Conservation (phyloP, 2,329 filamentous ascomycete genomes). For the Colletotrichum eleusines region DNA sequence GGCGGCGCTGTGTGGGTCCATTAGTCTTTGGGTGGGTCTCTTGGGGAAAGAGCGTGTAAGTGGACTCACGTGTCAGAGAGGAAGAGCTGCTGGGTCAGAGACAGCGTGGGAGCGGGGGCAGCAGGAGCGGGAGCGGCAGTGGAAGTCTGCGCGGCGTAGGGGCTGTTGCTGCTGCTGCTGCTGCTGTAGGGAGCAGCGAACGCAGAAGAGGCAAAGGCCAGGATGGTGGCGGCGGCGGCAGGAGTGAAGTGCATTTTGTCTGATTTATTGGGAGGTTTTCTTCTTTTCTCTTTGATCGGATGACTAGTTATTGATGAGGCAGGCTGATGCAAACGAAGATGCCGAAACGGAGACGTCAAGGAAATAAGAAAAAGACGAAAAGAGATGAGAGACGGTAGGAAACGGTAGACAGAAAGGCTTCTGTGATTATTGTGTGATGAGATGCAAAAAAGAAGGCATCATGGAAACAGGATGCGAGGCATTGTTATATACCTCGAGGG, state of each 20-base stretch:
- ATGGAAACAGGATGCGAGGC: not conserved
- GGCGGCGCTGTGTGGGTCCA: constrained; percentile 50
- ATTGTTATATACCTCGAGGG: constrained; percentile 33
- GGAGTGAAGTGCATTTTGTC: constrained; percentile 50
- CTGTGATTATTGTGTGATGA: constrained; percentile 8
- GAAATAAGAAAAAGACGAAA: constrained; percentile 4
- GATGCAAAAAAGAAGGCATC: constrained; percentile 19
- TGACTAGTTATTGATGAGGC: constrained; percentile 9
- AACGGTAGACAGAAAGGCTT: not conserved
- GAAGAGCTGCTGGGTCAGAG: constrained; percentile 53
- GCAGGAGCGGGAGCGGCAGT: constrained; percentile 37
- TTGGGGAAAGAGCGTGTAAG: constrained; percentile 38
- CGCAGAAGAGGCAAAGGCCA: constrained; percentile 54
- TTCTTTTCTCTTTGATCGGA: not conserved
- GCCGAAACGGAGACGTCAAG: constrained; percentile 6
- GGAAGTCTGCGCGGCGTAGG: constrained; percentile 25
- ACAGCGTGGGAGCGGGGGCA: constrained; percentile 38
- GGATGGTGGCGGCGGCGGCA: constrained; percentile 51
- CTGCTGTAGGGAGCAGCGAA: constrained; percentile 44
- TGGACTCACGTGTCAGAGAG: constrained; percentile 54
- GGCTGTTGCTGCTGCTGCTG: not conserved
- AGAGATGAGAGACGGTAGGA: constrained; percentile 4
- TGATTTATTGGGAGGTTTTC: constrained; percentile 3
- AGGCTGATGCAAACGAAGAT: constrained; percentile 5
- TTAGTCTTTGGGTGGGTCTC: constrained; percentile 38